Base-by-base conservation (phyloP, 768 basidiomycete genomes). In the Pleurotus citrinopileatus region DNA sequence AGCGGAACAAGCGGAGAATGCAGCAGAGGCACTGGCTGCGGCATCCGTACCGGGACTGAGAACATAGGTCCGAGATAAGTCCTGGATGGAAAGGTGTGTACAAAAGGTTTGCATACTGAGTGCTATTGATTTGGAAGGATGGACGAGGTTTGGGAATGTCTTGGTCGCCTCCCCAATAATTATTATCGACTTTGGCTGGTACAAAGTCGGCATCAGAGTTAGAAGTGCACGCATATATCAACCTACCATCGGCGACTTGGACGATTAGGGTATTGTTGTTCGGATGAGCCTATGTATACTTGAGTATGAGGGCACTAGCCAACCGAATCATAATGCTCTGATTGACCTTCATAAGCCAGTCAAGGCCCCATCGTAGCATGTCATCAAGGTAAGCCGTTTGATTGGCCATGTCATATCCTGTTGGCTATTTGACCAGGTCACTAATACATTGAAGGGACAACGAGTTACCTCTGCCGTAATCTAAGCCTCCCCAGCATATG, bases 381-480 rank as follows among this genome's bases (percentile, higher is more conserved):
- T 83, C 81, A 61, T 97, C 95, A n/a, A 97, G 81, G 67, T 96
- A 97, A 2, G 83, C 80, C 0, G 93, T 92, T 70, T 96, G 94
- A 51, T 91, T 89, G 50, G 91, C 84, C 47, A 82, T 60, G 59
- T 94, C 91, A 63, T 94, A 97, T 13, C 89, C 89, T 87, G 45
- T 26, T 37, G 25, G 46, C 50, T 17, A 27, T 48, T 36, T 47
- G 19, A 29, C 13, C 43, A 44, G 28, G 10, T 37, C 29, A 29
- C 10, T 23, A 52, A 19, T 55, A 17, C 17, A 19, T 10, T 22
- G 25, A 36, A n/a, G n/a, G 19, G 29, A 13, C 46, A 43, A 9
- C n/a, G 10, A 8, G 63, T 51, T 47, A 86, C 88, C 94, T 74
- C 81, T 74, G 46, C 94, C 94, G 61, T 81, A 89, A 61, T 93